These are phyloP conservation scores for Myriangium duriaei DNA, from an alignment of 2,329 filamentous ascomycete genomes.

Conservation along the genomic window DNA sequence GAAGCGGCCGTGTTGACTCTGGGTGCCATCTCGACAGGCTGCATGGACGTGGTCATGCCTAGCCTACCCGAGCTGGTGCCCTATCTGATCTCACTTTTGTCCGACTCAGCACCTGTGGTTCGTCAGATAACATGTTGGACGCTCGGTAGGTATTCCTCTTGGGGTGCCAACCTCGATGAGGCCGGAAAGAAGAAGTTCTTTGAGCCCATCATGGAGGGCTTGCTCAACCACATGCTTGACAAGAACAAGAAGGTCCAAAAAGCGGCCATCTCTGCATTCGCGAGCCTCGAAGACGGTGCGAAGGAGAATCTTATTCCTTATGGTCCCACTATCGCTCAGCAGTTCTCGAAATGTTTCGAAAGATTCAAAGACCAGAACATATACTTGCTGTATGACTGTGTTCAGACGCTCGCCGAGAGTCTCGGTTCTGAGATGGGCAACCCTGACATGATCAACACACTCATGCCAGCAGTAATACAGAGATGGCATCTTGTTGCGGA, in stretches of 20 bases:
- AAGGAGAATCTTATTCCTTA: conserved; percentile 71
- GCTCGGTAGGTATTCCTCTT: conserved; percentile 80
- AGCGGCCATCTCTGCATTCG: conserved; percentile 89
- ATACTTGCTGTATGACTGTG: conserved; percentile 96
- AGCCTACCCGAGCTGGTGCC: conserved; percentile 83
- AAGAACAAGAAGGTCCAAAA: conserved; percentile 97
- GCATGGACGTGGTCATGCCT: conserved; percentile 76
- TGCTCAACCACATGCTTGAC: conserved; percentile 88
- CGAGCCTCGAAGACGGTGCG: conserved; percentile 88
- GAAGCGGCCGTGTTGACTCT: conserved; percentile 91
- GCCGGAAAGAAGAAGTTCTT: conserved; percentile 66
- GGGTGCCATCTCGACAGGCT: conserved; percentile 89
- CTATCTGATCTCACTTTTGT: conserved; percentile 75
- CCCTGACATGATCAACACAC: conserved; percentile 64
- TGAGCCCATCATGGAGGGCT: conserved; percentile 93
- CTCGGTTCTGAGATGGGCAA: conserved; percentile 72
- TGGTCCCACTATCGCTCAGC: conserved; percentile 76
- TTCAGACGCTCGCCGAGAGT: conserved; percentile 89
- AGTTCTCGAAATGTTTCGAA: conserved; percentile 82
- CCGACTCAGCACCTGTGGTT: conserved; percentile 79
- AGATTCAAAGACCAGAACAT: conserved; percentile 99
- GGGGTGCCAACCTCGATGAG: conserved; percentile 68
- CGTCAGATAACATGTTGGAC: conserved; percentile 98
- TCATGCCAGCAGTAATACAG: conserved; percentile 87
- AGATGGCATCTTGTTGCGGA: conserved; percentile 81